Evolutionary conservation across 106 monocot species (phyloP), one percentile per base, ranked within the genome.

Genomic region (Dioscorea alata): DNA sequence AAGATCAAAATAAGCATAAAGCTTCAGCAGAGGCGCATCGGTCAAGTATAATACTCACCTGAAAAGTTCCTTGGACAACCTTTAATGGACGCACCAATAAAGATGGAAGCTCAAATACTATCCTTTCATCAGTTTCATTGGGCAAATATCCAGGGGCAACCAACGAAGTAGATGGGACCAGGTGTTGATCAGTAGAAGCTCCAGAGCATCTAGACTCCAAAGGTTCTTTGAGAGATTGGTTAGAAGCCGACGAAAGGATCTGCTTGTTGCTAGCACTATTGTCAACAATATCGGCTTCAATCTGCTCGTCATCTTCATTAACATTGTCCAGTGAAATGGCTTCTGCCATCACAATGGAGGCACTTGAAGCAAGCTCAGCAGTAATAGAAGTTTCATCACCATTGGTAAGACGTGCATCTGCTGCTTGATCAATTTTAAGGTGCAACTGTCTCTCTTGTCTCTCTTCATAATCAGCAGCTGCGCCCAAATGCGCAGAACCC

Each of bases 91-190:
- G 83, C 48, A 99, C 90, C 87, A 99, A 90, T 52, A 79, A 73
- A 22, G 99, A 82, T 63, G 89, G 79, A 61, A 99, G 76, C 67
- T 99, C 99, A 73, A 87, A 56, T 68, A 99, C 69, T 67, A 99
- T 83, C 73, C 87, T 99, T 79, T 99, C 99, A 83, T 99, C 87
- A 65, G 71, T 59, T 24, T 99, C 90, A 85, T 77, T 87, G 21
- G 90, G 85, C 42, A 82, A 78, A 79, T 79, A 88, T 15, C 79
- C 83, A 65, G 87, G 93, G 32, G 76, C 76, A 63, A 73, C 67
- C n/a, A 68, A 71, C 58, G 77, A 59, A 57, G 81, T 72, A 12
- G 81, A 68, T 34, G 77, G 71, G 54, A 83, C 76, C 61, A 87
- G 73, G 78, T 79, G 73, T 19, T 78, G 85, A 73, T 90, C 81